Percentiles rank a stretch among this genome's conserved stretches.
Conservation (phyloP, 164 flowering plant species). For the Vitis amurensis region DNA sequence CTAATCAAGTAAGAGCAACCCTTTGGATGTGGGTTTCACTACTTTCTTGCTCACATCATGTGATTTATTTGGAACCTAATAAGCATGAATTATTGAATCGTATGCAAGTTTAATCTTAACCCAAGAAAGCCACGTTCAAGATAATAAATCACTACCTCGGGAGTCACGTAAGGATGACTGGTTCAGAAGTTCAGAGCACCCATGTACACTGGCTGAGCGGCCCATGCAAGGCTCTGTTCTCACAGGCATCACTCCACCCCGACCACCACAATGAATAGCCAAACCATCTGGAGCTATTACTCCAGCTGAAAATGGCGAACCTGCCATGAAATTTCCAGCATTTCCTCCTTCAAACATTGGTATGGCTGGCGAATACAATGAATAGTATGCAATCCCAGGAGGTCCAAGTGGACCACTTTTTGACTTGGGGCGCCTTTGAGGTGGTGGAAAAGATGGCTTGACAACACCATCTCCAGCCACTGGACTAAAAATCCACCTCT, state of each 20-base stretch:
- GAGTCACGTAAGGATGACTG: slow-evolving; percentile 28
- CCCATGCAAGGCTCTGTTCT: slow-evolving; percentile 62
- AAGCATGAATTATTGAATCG: too few species aligned
- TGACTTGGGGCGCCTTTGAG: slow-evolving; percentile 73
- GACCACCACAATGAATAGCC: slow-evolving; percentile 27
- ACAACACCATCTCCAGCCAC: slow-evolving; percentile 50
- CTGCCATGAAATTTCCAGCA: slow-evolving; percentile 34
- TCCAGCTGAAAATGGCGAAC: slow-evolving; percentile 72
- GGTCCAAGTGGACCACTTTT: slow-evolving; percentile 95
- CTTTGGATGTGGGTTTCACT: too few species aligned
- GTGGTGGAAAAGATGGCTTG: slow-evolving; percentile 41
- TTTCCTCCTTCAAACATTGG: slow-evolving; percentile 53
- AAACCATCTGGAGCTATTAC: slow-evolving; percentile 45
- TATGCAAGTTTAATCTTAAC: not conserved
- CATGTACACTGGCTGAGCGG: slow-evolving; percentile 85
- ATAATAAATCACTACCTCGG: slow-evolving; percentile 29
- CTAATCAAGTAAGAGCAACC: too few species aligned
- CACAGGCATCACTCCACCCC: slow-evolving; percentile 27
- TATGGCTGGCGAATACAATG: slow-evolving; percentile 59
- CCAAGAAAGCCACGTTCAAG: too few species aligned
- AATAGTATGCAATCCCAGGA: slow-evolving; percentile 65
- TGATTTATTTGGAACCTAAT: too few species aligned
- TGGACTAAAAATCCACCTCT: slow-evolving; percentile 96
- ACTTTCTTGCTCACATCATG: too few species aligned
- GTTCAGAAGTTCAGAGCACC: slow-evolving; percentile 60